These are phyloP conservation scores for Didymosphaeria variabile DNA, from an alignment of 2,329 filamentous ascomycete species.

Conservation along the genomic window DNA sequence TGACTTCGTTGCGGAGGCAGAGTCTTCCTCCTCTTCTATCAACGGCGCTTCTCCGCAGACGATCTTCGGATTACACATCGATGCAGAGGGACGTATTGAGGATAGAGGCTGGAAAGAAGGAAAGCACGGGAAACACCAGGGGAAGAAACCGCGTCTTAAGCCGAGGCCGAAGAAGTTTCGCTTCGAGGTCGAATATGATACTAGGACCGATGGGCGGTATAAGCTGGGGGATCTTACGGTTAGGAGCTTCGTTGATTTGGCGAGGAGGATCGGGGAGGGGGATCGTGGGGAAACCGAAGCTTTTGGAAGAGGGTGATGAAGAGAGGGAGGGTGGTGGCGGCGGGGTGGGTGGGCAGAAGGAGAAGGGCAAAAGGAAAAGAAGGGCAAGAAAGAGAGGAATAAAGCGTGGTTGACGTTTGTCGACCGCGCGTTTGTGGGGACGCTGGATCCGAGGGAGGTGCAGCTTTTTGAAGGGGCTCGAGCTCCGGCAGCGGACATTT, in stretches of 20 bases:
- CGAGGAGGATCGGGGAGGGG: constrained; percentile 68
- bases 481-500: not conserved
- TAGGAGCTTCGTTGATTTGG: constrained; percentile 79
- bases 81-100: constrained; percentile 37
- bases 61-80: constrained; percentile 40
- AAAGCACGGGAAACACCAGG: constrained; percentile 68
- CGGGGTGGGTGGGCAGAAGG: not conserved
- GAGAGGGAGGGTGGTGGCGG: not conserved
- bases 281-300: not conserved
- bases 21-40: constrained; percentile 17
- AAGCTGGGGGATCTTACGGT: constrained; percentile 85
- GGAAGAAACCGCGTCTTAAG: constrained; percentile 56
- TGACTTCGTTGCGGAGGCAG: constrained; percentile 56
- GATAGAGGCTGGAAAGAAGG: constrained; percentile 68
- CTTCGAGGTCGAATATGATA: constrained; percentile 88
- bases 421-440: constrained; percentile 80
- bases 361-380: constrained; percentile 2
- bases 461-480: constrained; percentile 34
- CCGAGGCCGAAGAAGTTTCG: constrained; percentile 71
- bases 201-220: constrained; percentile 78
- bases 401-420: constrained; percentile 81
- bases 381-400: constrained; percentile 49
- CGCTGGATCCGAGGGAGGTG: constrained; percentile 72
- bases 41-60: constrained; percentile 24
- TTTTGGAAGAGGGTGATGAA: constrained; percentile 1